Base-by-base conservation (phyloP, 1,284 basidiomycete genomes). In the Ustilago tritici region DNA sequence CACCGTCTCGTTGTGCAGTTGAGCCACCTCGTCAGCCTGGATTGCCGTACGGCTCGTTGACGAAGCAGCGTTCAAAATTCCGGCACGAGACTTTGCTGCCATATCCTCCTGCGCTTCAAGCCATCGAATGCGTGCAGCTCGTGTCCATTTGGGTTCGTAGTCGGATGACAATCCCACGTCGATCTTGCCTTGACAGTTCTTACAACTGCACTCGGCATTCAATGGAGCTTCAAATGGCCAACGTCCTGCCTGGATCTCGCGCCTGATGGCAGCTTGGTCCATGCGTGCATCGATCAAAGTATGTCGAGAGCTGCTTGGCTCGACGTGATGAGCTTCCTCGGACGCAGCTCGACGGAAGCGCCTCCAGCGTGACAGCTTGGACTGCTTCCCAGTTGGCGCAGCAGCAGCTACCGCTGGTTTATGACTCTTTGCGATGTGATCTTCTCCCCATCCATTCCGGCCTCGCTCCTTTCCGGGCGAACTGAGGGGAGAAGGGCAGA, bases 121-220 rank as follows among this genome's bases (percentile, higher is more conserved):
- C 74, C 74, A 76, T 32, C 70, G 40, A 10, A 69, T 61, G 32
- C 74, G 61, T 0, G 74, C 74, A 9, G 69, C 69, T 9, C 70
- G 58, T 3, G 74, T 65, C 74, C 74, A 76, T 14, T 60, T 58
- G 9, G 74, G 70, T 40, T 69, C 58, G 43, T 76, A 76, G 41
- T 71, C 40, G 50, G 61, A 59, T 17, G 46, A 54, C 56, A 72
- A 38, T 11, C 65, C 74, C n/a, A 76, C 62, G 34, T 71, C 65
- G 63, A 76, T 76, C 53, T 28, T 64, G 4, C 61, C 56, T 53
- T 69, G 65, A 60, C 74, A 76, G 49, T 71, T 65, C 53, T 70
- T 76, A 63, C 74, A 76, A 61, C 65, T 76, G 56, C 74, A 76
- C 35, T 76, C 74, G 5, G 34, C 55, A 14, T 76, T 76, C 53